A percentile compares a stretch with the other conserved stretches of the same genome.
These are phyloP conservation scores for Betula pendula DNA, from an alignment of 306 rosid species.

Conservation along the genomic window DNA sequence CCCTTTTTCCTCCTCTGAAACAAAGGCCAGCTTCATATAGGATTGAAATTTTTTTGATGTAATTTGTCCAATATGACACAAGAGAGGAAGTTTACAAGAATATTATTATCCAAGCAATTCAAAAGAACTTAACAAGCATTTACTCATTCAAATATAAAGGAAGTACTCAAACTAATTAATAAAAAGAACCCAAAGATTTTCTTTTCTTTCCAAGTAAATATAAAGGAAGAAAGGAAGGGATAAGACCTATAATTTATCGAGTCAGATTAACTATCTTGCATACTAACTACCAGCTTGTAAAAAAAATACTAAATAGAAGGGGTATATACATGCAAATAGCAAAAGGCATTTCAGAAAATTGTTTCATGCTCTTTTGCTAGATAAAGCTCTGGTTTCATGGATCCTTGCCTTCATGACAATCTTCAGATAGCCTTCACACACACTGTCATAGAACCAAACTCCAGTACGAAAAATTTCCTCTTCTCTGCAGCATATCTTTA, in stretches of 20 bases:
- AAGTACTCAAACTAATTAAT: too few species aligned
- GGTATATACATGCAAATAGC: conserved; percentile 13
- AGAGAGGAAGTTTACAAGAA: not conserved
- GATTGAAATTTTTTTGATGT: not conserved
- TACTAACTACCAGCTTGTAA: conserved; percentile 16
- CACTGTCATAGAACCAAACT: conserved; percentile 28
- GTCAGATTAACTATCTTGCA: not conserved
- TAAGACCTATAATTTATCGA: too few species aligned
- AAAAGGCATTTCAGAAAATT: conserved; percentile 2
- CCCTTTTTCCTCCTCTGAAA: not conserved
- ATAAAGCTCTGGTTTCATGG: conserved; percentile 21
- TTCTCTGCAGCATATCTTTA: conserved; percentile 25
- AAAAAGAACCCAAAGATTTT: too few species aligned
- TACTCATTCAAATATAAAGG: too few species aligned
- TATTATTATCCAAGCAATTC: too few species aligned
- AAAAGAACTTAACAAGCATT: too few species aligned
- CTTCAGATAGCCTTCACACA: conserved; percentile 13
- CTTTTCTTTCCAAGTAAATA: too few species aligned
- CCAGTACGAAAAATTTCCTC: conserved; percentile 32
- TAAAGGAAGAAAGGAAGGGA: too few species aligned
- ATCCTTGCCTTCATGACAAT: conserved; percentile 5
- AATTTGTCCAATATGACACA: not conserved
- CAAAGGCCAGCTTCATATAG: not conserved
- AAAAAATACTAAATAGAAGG: conserved; percentile 12
- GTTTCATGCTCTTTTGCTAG: conserved; percentile 16